Conservation (phyloP, 192 early-diverging fungal genomes). For the Podila clonocystis region DNA sequence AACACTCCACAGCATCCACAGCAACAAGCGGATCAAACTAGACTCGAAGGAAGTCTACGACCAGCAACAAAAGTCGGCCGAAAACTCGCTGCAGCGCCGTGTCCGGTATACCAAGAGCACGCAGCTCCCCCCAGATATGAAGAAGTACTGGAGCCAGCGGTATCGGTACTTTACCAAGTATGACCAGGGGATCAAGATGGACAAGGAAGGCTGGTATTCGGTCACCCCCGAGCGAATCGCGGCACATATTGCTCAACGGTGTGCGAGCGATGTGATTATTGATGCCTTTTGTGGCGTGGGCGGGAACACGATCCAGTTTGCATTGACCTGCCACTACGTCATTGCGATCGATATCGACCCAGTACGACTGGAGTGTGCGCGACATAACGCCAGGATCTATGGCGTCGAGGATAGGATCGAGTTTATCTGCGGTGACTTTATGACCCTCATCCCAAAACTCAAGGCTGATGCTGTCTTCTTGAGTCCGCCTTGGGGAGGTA, state of each 20-base stretch:
- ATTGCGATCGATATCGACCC: conserved; percentile 95
- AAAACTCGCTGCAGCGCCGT: conserved; percentile 9
- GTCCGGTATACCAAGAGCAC: conserved; percentile 11
- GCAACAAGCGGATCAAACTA: conserved; percentile 29
- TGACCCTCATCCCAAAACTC: conserved; percentile 75
- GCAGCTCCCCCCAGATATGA: conserved; percentile 32
- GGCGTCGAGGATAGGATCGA: conserved; percentile 92
- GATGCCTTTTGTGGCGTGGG: conserved; percentile 98
- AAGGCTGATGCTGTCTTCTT: conserved; percentile 91
- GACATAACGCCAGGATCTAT: conserved; percentile 89
- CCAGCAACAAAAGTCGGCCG: conserved; percentile 16
- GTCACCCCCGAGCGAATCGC: conserved; percentile 95
- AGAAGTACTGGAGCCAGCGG: conserved; percentile 84
- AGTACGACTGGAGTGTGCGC: conserved; percentile 79
- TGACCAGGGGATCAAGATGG: conserved; percentile 88
- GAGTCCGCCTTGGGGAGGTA: conserved; percentile 96
- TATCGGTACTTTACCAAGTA: conserved; percentile 85
- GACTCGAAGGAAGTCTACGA: conserved; percentile 21
- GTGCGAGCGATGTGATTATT: conserved; percentile 71
- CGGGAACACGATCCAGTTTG: conserved; percentile 98
- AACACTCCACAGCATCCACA: not conserved
- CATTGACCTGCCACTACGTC: conserved; percentile 84
- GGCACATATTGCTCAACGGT: conserved; percentile 76
- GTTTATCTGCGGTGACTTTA: conserved; percentile 92
- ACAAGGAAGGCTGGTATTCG: conserved; percentile 94